A percentile compares a stretch with the other conserved stretches of the same genome.
Evolutionary conservation across 345 rosid genomes (phyloP).

Genomic region (Lumnitzera littorea): DNA sequence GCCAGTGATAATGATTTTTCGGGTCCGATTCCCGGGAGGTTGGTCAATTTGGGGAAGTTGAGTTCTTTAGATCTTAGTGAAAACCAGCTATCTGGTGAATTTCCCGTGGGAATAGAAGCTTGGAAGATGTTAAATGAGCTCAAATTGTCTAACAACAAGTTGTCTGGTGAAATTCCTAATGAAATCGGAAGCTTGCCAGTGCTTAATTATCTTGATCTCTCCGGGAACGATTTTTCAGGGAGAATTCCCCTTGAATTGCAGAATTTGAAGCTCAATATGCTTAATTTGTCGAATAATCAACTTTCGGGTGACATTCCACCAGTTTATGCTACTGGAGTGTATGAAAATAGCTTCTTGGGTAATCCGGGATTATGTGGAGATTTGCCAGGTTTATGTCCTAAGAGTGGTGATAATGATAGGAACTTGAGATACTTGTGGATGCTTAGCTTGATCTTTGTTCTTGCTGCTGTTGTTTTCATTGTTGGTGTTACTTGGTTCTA

Average conservation of each 20-base stretch:
- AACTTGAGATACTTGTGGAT: conserved; percentile 46
- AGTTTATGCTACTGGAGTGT: conserved; percentile 41
- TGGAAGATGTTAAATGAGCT: conserved; percentile 71
- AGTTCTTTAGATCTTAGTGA: conserved; percentile 57
- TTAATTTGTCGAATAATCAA: conserved; percentile 66
- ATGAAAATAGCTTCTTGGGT: conserved; percentile 52
- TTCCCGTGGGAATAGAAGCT: conserved; percentile 45
- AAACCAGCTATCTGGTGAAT: conserved; percentile 56
- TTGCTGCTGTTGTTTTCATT: conserved; percentile 45
- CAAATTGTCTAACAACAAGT: conserved; percentile 49
- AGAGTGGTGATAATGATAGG: conserved; percentile 17
- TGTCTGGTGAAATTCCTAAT: conserved; percentile 59
- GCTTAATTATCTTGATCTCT: conserved; percentile 88
- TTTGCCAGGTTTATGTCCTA: conserved; percentile 47
- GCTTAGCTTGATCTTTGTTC: conserved; percentile 43
- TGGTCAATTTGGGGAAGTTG: conserved; percentile 47
- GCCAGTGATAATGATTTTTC: conserved; percentile 38
- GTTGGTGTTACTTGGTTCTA: conserved; percentile 58
- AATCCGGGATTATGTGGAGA: conserved; percentile 76
- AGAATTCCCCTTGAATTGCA: conserved; percentile 57
- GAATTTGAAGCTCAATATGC: conserved; percentile 67
- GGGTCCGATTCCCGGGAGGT: conserved; percentile 43
- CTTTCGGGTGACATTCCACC: conserved; percentile 70
- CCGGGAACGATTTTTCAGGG: conserved; percentile 60
- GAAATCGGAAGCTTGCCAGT: conserved; percentile 61